These are phyloP conservation scores for Arthrobotrys megalospora DNA, from an alignment of 2,329 filamentous ascomycete genomes.

Conservation along the genomic window DNA sequence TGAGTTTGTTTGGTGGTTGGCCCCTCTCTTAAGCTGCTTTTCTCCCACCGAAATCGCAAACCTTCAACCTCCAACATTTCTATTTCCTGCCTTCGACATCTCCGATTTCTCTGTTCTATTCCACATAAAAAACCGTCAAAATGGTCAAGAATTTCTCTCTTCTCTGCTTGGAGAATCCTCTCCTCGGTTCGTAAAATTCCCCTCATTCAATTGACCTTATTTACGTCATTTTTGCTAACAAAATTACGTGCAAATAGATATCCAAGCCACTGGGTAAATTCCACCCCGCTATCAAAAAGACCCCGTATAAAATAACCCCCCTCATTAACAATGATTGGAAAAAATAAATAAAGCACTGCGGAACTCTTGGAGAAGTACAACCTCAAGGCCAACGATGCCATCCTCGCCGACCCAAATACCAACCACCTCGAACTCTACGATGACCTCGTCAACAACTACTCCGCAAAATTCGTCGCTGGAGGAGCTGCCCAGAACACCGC, in stretches of 20 bases:
- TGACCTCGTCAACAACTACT: constrained; percentile 90
- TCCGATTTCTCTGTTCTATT: neutral
- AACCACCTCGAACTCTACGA: constrained; percentile 93
- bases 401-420: constrained; percentile 82
- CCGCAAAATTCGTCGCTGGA: constrained; percentile 94
- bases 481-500: constrained; percentile 98
- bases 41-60: constrained; percentile 40
- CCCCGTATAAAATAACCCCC: constrained; percentile 20
- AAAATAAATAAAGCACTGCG: constrained; percentile 76
- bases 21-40: constrained; percentile 20
- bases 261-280: constrained; percentile 82
- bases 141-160: constrained; percentile 93
- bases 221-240: constrained; percentile 10
- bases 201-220: constrained; percentile 2
- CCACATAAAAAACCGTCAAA: constrained; percentile 63
- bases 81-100: neutral
- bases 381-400: constrained; percentile 96
- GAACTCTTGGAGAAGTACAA: constrained; percentile 91
- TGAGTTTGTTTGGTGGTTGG: constrained; percentile 12
- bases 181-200: constrained; percentile 77
- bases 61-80: constrained; percentile 19
- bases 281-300: constrained; percentile 20
- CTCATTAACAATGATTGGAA: constrained; percentile 53
- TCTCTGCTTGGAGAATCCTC: constrained; percentile 95
- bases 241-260: constrained; percentile 74